Conservation (phyloP, 805 yeast genomes). For the Saturnispora zaruensis region DNA sequence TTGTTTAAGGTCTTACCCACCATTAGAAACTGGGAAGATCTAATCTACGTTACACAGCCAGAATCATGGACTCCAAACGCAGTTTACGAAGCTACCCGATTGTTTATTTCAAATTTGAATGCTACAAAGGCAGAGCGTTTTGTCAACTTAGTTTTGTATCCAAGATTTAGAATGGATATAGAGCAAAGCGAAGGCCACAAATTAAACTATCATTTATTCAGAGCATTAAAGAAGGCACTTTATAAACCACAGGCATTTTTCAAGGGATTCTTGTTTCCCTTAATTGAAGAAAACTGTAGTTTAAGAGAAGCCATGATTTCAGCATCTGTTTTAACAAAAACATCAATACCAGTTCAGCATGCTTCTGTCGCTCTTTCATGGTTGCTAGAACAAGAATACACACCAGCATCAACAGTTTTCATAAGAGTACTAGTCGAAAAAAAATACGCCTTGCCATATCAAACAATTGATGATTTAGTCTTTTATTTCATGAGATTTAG, state of each 20-base stretch:
- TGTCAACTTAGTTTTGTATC: slow-evolving; percentile 57
- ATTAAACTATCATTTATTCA: slow-evolving; percentile 85
- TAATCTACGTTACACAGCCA: slow-evolving; percentile 86
- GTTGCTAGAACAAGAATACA: slow-evolving; percentile 70
- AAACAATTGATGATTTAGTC: slow-evolving; percentile 88
- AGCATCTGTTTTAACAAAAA: slow-evolving; percentile 80
- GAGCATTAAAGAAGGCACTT: slow-evolving; percentile 84
- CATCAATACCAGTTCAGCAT: slow-evolving; percentile 90
- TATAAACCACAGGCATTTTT: slow-evolving; percentile 97
- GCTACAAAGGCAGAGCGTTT: slow-evolving; percentile 86
- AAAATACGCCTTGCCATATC: slow-evolving; percentile 94
- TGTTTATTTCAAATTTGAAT: slow-evolving; percentile 83
- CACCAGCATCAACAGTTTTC: slow-evolving; percentile 84
- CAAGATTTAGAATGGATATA: slow-evolving; percentile 61
- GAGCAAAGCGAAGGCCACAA: slow-evolving; percentile 69
- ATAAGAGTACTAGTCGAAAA: slow-evolving; percentile 85
- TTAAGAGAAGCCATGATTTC: slow-evolving; percentile 92
- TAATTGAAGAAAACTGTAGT: slow-evolving; percentile 81
- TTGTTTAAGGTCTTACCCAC: slow-evolving; percentile 92
- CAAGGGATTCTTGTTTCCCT: slow-evolving; percentile 90
- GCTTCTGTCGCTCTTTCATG: slow-evolving; percentile 92
- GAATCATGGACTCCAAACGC: slow-evolving; percentile 93
- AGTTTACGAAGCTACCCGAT: slow-evolving; percentile 86
- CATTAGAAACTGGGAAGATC: slow-evolving; percentile 91
- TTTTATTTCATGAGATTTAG: slow-evolving; percentile 91